These are phyloP conservation scores for Sclerotinia minor DNA, from an alignment of 2,329 filamentous ascomycete species.

Conservation along the genomic window DNA sequence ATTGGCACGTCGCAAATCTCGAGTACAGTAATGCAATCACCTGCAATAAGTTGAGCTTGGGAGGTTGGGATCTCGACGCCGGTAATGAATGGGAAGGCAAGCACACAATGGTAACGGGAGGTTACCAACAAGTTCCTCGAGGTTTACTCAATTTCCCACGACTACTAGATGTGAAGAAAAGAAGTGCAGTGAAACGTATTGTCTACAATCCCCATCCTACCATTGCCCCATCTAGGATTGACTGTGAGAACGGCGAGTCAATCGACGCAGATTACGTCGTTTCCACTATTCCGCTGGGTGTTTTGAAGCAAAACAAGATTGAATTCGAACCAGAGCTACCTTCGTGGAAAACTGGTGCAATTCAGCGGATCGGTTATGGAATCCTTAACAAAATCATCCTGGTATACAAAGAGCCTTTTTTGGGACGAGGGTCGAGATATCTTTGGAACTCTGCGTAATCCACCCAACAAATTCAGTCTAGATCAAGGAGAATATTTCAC, in stretches of 20 bases:
- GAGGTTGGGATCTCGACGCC: slow-evolving; percentile 94
- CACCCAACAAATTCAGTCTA: slow-evolving; percentile 67
- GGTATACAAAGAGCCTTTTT: slow-evolving; percentile 83
- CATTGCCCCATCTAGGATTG: slow-evolving; percentile 57
- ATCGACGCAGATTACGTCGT: slow-evolving; percentile 90
- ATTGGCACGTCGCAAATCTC: slow-evolving; percentile 97
- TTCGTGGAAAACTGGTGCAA: slow-evolving; percentile 77
- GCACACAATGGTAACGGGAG: slow-evolving; percentile 88
- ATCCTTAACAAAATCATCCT: slow-evolving; percentile 93
- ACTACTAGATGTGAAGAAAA: slow-evolving; percentile 74
- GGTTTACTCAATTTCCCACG: slow-evolving; percentile 77
- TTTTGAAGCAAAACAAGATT: slow-evolving; percentile 79
- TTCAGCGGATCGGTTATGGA: slow-evolving; percentile 85
- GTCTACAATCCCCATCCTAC: slow-evolving; percentile 55
- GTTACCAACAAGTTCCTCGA: slow-evolving; percentile 90
- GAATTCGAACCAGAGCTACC: slow-evolving; percentile 91
- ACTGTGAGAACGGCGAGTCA: slow-evolving; percentile 73
- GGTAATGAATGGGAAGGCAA: slow-evolving; percentile 97
- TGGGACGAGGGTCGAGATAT: slow-evolving; percentile 91
- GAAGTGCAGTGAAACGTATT: slow-evolving; percentile 71
- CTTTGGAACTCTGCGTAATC: slow-evolving; percentile 83
- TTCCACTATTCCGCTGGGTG: slow-evolving; percentile 84
- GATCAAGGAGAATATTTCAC: slow-evolving; percentile 76
- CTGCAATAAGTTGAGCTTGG: slow-evolving; percentile 80
- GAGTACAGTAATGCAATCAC: slow-evolving; percentile 97